Base-by-base conservation (phyloP, 2,329 filamentous ascomycete genomes). In the Phialophora macrospora region DNA sequence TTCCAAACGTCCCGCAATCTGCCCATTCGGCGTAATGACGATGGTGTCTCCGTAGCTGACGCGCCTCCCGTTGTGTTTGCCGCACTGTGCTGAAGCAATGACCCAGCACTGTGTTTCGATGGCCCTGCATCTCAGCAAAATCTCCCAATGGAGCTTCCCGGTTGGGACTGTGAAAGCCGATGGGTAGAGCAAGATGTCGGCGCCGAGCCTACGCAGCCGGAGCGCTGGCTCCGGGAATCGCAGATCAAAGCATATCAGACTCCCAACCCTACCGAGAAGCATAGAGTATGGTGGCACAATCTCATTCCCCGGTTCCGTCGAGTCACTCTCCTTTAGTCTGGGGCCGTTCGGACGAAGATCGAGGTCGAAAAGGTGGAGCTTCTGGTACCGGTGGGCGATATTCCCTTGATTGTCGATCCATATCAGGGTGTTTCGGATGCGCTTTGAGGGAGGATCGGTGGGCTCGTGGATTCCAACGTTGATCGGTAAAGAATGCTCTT, bases 41-140 rank as follows among this genome's bases (percentile, higher is more conserved):
- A 96, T 87, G 72, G 90, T 91, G 75, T 92, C 89, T 0, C 94
- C 94, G 78, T 95, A 97, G 77, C 91, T 96, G 30, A 85, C 84
- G 64, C 94, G 83, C 77, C 88, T 92, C 68, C 87, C 86, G 72
- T 92, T 93, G 75, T 90, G 92, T 44, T 81, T 77, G 0, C 93
- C 93, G 24, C 86, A 85, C 77, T 97, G 93, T 46, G 93, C 94
- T 0, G 93, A 89, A 9, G 93, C 94, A 67, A 97, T 81, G 1
- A 97, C 88, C 81, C 91, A 98, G 62, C 88, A 87, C 79, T 97
- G 91, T 20, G 90, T 92, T 81, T 97, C 94, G 66, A 97, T 92
- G 9, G 94, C 94, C 55, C 94, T 83, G 3, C 92, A 88, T 30
- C 91, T 83, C 14, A 97, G 81, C 5, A 98, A 80, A 1, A 87